Evolutionary conservation across 2,329 filamentous ascomycete species (phyloP).

Genomic region (Xylaria sp.): DNA sequence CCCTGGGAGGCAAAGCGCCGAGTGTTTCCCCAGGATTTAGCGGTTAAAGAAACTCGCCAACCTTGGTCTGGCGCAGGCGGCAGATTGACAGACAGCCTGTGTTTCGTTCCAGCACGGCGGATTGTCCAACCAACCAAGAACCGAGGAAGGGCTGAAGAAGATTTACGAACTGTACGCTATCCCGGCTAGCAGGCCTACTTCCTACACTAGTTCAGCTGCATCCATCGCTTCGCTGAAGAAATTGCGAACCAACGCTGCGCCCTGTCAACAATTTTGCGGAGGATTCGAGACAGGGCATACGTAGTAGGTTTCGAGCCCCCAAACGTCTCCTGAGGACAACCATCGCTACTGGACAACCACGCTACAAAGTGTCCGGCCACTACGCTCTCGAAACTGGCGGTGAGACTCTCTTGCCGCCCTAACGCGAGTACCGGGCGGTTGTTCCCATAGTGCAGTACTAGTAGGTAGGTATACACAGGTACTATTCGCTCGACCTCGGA

Average conservation of each 20-base stretch:
- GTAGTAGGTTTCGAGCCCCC: slow-evolving; percentile 4
- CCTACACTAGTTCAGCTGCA: slow-evolving; percentile 34
- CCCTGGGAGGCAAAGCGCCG: slow-evolving; percentile 34
- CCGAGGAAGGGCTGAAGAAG: slow-evolving; percentile 19
- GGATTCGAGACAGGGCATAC: slow-evolving; percentile 19
- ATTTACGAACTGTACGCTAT: slow-evolving; percentile 23
- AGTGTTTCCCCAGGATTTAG: slow-evolving; percentile 39
- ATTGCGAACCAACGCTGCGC: slow-evolving; percentile 24
- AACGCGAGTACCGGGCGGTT: background rate
- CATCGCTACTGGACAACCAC: slow-evolving; percentile 13
- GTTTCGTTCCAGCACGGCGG: slow-evolving; percentile 33
- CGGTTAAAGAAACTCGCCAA: slow-evolving; percentile 38
- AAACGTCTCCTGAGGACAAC: slow-evolving; percentile 4
- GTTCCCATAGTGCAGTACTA: slow-evolving; percentile 1
- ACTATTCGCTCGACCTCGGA: background rate
- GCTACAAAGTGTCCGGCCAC: slow-evolving; percentile 13
- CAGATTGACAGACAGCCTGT: slow-evolving; percentile 34
- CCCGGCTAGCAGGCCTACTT: slow-evolving; percentile 1
- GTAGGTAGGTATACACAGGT: background rate
- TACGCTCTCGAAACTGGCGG: slow-evolving; percentile 25
- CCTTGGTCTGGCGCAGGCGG: slow-evolving; percentile 36
- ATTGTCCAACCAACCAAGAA: slow-evolving; percentile 24
- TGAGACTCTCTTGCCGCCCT: slow-evolving; percentile 13
- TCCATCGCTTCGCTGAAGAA: slow-evolving; percentile 34
- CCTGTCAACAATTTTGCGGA: slow-evolving; percentile 12